Evolutionary conservation across 257 asterid species (phyloP), one percentile per base, ranked within the genome.

Genomic region (Lithospermum erythrorhizon): DNA sequence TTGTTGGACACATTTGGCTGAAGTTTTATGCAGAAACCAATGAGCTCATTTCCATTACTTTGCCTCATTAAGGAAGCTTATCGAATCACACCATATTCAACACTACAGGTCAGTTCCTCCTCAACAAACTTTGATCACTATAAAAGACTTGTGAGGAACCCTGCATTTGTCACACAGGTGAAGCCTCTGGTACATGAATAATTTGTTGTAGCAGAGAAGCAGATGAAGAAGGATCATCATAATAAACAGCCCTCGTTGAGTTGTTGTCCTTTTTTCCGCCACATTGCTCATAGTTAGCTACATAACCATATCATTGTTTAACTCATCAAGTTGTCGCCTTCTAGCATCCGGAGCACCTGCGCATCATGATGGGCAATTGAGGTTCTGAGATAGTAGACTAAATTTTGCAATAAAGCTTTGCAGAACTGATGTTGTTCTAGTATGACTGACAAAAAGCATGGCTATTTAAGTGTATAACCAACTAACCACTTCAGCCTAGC

Each of bases 331-430:
- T 61, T 53, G 66, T 80, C 86, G 3, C 87, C 87, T 70, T 86
- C 95, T 83, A 86, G 65, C 82, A 81, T 68, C 63, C 82, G 76
- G 54, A 86, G 84, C 60, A 86, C 87, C 95, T 89, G 68, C 5
- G 59, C 23, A 5, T 56, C 16, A 13, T 11, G 49, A 41, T 41
- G 49, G 16, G 5, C 20, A 65, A 64, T 54, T 57, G 20, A 27
- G 58, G 57, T 51, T 41, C 51, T 21, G 21, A 63, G 19, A 21
- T 25, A 65, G 55, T 18, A 23, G 53, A 9, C 9, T 61, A 47
- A 55, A 29, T 48, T 27, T 27, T 19, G 21, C 45, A 17, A 55
- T 15, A 5, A 30, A 20, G 16, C 17, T 19, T 52, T 4, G 23
- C 21, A 6, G 22, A 41, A 30, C 24, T 27, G 25, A 51, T 16